phyloP scores from a whole-genome alignment of 768 basidiomycete genomes.

The Coprinopsis sp. region DNA sequence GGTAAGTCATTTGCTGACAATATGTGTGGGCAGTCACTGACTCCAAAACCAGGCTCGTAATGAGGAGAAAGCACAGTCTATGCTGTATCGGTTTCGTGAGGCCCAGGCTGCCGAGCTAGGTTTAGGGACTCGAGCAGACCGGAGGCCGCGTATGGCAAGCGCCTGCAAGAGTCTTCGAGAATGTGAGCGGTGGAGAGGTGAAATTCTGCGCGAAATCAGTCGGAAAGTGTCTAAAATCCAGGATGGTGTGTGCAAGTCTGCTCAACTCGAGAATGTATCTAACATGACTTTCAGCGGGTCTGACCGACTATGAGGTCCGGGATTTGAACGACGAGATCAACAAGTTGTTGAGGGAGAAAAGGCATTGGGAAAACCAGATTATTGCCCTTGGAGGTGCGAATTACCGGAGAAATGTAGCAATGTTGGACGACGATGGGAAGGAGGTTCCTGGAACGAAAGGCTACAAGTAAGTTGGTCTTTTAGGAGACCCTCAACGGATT shows the following conservation, averaged over 20 bases:
- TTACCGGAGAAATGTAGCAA: slow-evolving; percentile 88
- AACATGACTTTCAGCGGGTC: slow-evolving; percentile 53
- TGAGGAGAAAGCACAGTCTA: slow-evolving; percentile 96
- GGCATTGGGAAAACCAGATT: slow-evolving; percentile 98
- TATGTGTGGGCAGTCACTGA: neutral
- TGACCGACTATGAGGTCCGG: slow-evolving; percentile 93
- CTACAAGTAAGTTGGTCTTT: slow-evolving; percentile 69
- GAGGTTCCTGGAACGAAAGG: slow-evolving; percentile 96
- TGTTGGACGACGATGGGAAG: slow-evolving; percentile 92
- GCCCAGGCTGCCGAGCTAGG: slow-evolving; percentile 95
- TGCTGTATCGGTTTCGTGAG: slow-evolving; percentile 94
- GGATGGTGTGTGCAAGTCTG: slow-evolving; percentile 56
- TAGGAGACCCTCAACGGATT: neutral
- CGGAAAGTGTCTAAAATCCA: slow-evolving; percentile 98
- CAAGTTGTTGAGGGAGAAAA: slow-evolving; percentile 88
- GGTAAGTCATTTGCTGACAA: slow-evolving; percentile 5
- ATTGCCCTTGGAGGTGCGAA: slow-evolving; percentile 95
- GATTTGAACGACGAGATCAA: slow-evolving; percentile 99
- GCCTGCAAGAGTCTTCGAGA: slow-evolving; percentile 88
- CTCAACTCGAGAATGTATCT: neutral
- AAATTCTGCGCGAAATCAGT: slow-evolving; percentile 91
- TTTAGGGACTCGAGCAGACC: slow-evolving; percentile 76
- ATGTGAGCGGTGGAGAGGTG: slow-evolving; percentile 94
- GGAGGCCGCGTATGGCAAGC: slow-evolving; percentile 89
- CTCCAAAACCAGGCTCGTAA: slow-evolving; percentile 72